A percentile compares a stretch with the other conserved stretches of the same genome.
Conservation (phyloP, 1,284 basidiomycete species). For the Anthracocystis panici-leucophaei region DNA sequence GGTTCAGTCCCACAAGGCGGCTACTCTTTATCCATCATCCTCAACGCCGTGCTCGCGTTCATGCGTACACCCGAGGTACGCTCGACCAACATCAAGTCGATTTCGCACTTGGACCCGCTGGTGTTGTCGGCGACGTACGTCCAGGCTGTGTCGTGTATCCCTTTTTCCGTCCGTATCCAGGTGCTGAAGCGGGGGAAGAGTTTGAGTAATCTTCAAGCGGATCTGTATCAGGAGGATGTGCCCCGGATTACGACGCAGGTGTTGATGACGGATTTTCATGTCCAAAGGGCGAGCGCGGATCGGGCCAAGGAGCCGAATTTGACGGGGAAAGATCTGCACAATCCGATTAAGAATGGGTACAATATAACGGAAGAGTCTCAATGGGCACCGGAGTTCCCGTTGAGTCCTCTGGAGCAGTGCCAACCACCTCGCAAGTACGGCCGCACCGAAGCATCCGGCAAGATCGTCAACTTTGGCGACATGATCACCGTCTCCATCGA, state of each 20-base stretch:
- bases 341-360: conserved; percentile 35
- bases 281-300: conserved; percentile 22
- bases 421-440: conserved; percentile 3
- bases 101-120: conserved; percentile 37
- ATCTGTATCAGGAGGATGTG: conserved; percentile 29
- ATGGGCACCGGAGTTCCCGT: conserved; percentile 33
- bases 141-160: conserved; percentile 29
- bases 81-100: conserved; percentile 25
- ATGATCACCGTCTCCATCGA: conserved; percentile 29
- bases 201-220: conserved; percentile 44
- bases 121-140: conserved; percentile 42
- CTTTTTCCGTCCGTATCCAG: conserved; percentile 16
- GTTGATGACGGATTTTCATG: conserved; percentile 36
- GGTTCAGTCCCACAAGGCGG: conserved; percentile 49
- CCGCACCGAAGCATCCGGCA: conserved; percentile 11
- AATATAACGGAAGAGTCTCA: conserved; percentile 18
- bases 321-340: conserved; percentile 5
- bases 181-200: conserved; percentile 44
- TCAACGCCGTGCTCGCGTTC: conserved; percentile 48
- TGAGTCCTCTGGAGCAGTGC: conserved; percentile 19
- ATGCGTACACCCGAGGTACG: conserved; percentile 34
- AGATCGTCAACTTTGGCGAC: conserved; percentile 28
- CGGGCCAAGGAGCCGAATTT: background rate
- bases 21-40: conserved; percentile 47
- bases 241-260: conserved; percentile 41